phyloP scores from a whole-genome alignment of 2,329 filamentous ascomycete species.

The Fusarium solani-melongenae region DNA sequence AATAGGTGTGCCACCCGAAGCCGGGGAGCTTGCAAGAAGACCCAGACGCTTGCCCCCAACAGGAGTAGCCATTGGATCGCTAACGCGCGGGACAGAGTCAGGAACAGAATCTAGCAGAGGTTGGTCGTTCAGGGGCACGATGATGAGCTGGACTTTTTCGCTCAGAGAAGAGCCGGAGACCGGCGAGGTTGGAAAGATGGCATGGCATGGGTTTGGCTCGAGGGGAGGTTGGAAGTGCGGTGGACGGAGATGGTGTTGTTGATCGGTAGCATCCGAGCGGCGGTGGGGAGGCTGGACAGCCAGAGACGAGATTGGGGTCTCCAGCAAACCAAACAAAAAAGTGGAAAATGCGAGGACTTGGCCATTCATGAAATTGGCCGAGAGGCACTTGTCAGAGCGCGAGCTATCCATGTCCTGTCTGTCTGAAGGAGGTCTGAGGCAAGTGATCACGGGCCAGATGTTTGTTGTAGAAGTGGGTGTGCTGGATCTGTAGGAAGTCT shows the following conservation, averaged over 20 bases:
- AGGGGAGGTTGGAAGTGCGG: slow-evolving; percentile 14
- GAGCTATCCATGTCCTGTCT: neutral
- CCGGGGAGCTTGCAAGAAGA: slow-evolving; percentile 35
- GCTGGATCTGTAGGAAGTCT: neutral
- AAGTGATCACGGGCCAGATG: slow-evolving; percentile 22
- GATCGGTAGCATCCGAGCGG: slow-evolving; percentile 41
- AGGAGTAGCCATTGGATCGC: slow-evolving; percentile 38
- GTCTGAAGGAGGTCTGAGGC: slow-evolving; percentile 7
- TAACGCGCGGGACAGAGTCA: slow-evolving; percentile 28
- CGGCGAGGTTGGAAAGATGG: slow-evolving; percentile 24
- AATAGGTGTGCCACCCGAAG: slow-evolving; percentile 41
- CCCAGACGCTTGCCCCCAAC: slow-evolving; percentile 31
- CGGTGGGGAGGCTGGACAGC: slow-evolving; percentile 3
- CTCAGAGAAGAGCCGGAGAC: neutral
- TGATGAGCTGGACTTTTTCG: neutral
- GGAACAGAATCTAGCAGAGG: slow-evolving; percentile 35
- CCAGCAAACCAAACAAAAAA: slow-evolving; percentile 10
- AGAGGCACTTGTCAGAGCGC: slow-evolving; percentile 1
- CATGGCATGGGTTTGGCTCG: slow-evolving; percentile 5
- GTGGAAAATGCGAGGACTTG: slow-evolving; percentile 9
- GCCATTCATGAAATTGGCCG: slow-evolving; percentile 3
- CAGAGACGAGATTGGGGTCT: slow-evolving; percentile 10
- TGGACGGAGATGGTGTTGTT: slow-evolving; percentile 21
- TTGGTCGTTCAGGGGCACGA: slow-evolving; percentile 22
- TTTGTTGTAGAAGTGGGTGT: slow-evolving; percentile 7